Evolutionary conservation across 1,139 yeast genomes (phyloP), one percentile per base, ranked within the genome.

Genomic region (Pichia sp.): DNA sequence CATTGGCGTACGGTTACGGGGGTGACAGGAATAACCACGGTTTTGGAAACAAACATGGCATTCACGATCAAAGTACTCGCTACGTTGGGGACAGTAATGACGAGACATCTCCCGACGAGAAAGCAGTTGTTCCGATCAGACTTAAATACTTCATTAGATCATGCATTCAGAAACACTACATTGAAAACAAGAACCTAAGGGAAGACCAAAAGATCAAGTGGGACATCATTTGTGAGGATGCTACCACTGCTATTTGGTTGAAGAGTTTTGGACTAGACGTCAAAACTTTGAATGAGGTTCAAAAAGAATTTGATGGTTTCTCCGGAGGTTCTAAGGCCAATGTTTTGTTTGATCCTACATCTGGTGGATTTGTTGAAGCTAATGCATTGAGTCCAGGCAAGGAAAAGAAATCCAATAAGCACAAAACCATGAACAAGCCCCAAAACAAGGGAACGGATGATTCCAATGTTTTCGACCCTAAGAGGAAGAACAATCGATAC

Each of bases 181-280:
- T 68, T 27, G 73, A 69, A 36, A 51, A 54, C 30, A 48, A 52
- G 17, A 33, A 33, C 13, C 32, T 23, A 5, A 29, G 30, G 1
- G 21, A 20, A 1, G 12, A 28, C 8, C 34, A 36, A 11, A 51
- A 48, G 16, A 60, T 61, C 29, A 54, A 63, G 23, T 77, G 82
- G 82, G 59, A 58, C 32, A 55, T 75, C 22, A 64, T 75, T 5
- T 67, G 79, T 3, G 83, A 77, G 51, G 81, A 76, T 44, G 51
- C 66, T 1, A 60, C 67, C 5, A 66, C 77, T 6, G 61, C 62
- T 28, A 63, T 69, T 7, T 76, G 83, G 82, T 66, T 71, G n/a
- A 57, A 59, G 30, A 64, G 77, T 42, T 76, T 63, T 51, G 76
- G 77, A 1, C 59, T 76, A 30, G 64, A 63, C 27, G 69, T 76